phyloP scores from a whole-genome alignment of 139 green algal genomes.

The Microglena sp. region DNA sequence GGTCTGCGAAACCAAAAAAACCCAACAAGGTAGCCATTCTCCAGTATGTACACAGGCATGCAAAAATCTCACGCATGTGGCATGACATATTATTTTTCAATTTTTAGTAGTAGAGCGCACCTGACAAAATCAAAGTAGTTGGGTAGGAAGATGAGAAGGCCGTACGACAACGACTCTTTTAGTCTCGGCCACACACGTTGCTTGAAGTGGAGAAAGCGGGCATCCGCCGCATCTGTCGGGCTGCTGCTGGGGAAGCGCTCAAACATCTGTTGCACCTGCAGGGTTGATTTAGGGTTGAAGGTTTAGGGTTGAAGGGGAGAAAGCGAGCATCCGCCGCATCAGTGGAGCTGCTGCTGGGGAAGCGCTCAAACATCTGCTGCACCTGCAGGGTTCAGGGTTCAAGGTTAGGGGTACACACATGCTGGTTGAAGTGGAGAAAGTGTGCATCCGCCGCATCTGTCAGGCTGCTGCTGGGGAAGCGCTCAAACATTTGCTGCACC shows the following conservation, averaged over 20 bases:
- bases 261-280: slow-evolving; percentile 74
- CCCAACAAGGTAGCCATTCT: no score
- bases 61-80: no score
- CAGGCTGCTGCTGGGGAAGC: slow-evolving; percentile 35
- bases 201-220: slow-evolving; percentile 80
- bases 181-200: slow-evolving; percentile 64
- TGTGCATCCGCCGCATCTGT: slow-evolving; percentile 47
- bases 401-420: no score
- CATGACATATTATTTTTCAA: no score
- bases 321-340: no score
- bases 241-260: slow-evolving; percentile 53
- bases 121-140: slow-evolving; percentile 95
- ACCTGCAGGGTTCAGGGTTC: no score
- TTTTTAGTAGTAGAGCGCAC: slow-evolving; percentile 18
- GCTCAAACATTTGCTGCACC: slow-evolving; percentile 83
- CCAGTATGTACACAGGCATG: no score
- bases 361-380: no score
- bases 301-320: no score
- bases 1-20: no score
- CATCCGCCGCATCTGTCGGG: slow-evolving; percentile 41
- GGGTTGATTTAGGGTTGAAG: no score
- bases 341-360: no score
- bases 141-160: slow-evolving; percentile 69
- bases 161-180: slow-evolving; percentile 28
- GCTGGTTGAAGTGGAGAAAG: slow-evolving; percentile 74